A percentile compares a stretch with the other conserved stretches of the same genome.
phyloP scores from a whole-genome alignment of 768 basidiomycete species.

The Phylloporus arenicola region DNA sequence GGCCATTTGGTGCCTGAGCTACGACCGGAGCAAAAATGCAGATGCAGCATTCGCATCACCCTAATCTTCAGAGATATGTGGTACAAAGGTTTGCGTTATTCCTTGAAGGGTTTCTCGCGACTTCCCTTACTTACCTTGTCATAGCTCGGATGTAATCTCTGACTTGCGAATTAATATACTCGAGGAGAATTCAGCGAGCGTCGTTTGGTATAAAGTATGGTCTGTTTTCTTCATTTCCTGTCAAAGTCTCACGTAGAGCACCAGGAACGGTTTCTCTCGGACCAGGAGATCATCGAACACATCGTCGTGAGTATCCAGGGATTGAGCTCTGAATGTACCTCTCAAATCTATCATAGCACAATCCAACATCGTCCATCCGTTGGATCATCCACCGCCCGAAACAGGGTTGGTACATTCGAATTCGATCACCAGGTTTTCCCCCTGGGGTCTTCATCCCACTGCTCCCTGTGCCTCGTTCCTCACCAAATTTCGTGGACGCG shows the following conservation, averaged over 20 bases:
- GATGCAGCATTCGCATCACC: constrained; percentile 24
- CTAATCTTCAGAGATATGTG: constrained; percentile 28
- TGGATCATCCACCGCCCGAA: constrained; percentile 80
- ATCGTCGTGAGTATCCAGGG: constrained; percentile 49
- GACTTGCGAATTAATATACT: constrained; percentile 64
- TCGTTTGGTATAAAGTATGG: constrained; percentile 72
- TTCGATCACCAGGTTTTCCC: constrained; percentile 67
- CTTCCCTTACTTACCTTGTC: not conserved
- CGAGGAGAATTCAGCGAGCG: constrained; percentile 49
- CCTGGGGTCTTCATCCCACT: constrained; percentile 54
- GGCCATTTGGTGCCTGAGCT: not conserved
- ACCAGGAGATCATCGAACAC: constrained; percentile 72
- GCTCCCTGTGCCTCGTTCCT: constrained; percentile 42
- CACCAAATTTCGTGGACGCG: constrained; percentile 46
- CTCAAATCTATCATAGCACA: constrained; percentile 43
- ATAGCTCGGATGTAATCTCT: constrained; percentile 67
- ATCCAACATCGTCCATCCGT: constrained; percentile 54
- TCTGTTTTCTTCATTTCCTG: not conserved
- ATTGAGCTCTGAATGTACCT: not conserved
- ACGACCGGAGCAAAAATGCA: not conserved
- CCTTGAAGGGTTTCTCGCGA: not conserved
- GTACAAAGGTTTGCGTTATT: constrained; percentile 25
- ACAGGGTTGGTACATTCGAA: constrained; percentile 80
- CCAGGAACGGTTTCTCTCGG: constrained; percentile 69
- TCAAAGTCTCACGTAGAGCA: constrained; percentile 10